These are phyloP conservation scores for Mortierella sp. DNA, from an alignment of 371 early-diverging fungal genomes.

Conservation along the genomic window DNA sequence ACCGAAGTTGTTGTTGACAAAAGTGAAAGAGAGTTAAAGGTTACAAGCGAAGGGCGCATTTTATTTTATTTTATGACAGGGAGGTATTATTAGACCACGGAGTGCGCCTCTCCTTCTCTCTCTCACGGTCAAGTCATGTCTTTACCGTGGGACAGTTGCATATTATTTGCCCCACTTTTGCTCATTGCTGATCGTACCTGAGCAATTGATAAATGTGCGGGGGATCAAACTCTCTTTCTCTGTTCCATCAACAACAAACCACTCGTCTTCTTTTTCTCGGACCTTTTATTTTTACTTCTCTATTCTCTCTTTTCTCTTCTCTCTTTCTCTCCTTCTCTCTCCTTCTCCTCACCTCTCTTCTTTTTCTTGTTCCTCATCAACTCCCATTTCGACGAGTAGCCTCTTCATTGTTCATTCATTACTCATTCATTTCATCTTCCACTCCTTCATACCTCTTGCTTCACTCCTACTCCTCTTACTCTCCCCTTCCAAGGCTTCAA, in stretches of 20 bases:
- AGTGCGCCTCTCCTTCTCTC: background rate
- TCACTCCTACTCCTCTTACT: background rate
- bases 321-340: background rate
- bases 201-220: background rate
- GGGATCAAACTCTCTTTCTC: background rate
- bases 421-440: background rate
- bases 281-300: background rate
- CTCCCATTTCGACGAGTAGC: background rate
- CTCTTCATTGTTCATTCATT: background rate
- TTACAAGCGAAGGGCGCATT: too few species aligned
- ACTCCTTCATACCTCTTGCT: background rate
- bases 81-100: too few species aligned
- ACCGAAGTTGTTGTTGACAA: too few species aligned
- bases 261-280: background rate
- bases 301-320: background rate
- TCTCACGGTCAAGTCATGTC: background rate
- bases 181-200: background rate
- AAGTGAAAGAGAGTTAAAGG: too few species aligned
- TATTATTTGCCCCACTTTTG: conserved; percentile 3
- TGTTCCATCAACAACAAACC: background rate
- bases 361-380: background rate
- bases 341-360: background rate
- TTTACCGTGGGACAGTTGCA: conserved; percentile 6
- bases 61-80: too few species aligned
- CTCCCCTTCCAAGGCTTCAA: background rate